These are phyloP conservation scores for Calocybe cyanea DNA, from an alignment of 768 basidiomycete genomes.

Conservation along the genomic window DNA sequence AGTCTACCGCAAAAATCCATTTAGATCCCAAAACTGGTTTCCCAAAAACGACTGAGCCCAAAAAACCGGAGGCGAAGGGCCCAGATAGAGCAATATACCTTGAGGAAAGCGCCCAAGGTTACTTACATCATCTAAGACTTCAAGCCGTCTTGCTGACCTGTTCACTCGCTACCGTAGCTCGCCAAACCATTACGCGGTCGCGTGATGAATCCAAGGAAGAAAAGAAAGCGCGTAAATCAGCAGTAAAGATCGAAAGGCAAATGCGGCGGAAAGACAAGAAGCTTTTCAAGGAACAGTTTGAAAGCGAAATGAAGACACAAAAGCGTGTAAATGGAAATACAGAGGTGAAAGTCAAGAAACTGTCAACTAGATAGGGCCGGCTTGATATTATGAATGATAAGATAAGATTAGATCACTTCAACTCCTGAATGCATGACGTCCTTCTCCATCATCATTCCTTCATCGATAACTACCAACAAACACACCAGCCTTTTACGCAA, in stretches of 20 bases:
- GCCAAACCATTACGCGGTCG: slow-evolving; percentile 57
- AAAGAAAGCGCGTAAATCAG: slow-evolving; percentile 68
- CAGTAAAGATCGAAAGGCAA: slow-evolving; percentile 64
- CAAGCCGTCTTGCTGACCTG: not conserved
- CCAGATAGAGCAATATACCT: slow-evolving; percentile 1
- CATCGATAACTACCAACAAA: slow-evolving; percentile 10
- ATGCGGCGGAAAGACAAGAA: slow-evolving; percentile 66
- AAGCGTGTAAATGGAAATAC: slow-evolving; percentile 46
- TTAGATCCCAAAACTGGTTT: slow-evolving; percentile 78
- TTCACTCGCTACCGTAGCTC: slow-evolving; percentile 3
- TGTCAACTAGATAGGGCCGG: slow-evolving; percentile 20
- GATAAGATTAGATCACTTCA: slow-evolving; percentile 15
- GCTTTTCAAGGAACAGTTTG: slow-evolving; percentile 57
- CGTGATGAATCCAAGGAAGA: slow-evolving; percentile 75
- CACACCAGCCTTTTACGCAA: slow-evolving; percentile 3
- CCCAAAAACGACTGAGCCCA: slow-evolving; percentile 47
- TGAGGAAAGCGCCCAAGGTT: slow-evolving; percentile 24
- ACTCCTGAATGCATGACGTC: slow-evolving; percentile 3
- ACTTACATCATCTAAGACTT: not conserved
- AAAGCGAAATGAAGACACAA: slow-evolving; percentile 59
- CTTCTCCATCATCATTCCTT: not conserved
- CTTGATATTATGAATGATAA: slow-evolving; percentile 10
- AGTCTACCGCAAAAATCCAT: slow-evolving; percentile 56
- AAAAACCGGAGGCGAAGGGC: slow-evolving; percentile 12
- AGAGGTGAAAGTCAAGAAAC: slow-evolving; percentile 41